Conservation (phyloP, 2,329 filamentous ascomycete species). For the Hypoxylon sp. region DNA sequence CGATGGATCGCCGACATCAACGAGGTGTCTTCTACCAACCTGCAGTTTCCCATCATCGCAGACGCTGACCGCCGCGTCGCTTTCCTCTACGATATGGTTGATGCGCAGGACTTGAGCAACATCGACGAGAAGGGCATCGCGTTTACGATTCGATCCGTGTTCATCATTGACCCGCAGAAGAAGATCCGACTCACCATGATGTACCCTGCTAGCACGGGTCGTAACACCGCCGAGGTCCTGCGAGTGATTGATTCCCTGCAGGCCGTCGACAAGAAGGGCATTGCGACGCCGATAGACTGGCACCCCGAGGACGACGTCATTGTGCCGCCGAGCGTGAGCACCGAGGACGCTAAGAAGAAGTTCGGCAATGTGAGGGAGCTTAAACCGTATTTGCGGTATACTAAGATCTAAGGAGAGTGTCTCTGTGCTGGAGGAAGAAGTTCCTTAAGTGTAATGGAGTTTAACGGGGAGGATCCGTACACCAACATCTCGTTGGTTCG, state of each 20-base stretch:
- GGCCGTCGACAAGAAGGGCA: slow-evolving; percentile 70
- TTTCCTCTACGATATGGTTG: slow-evolving; percentile 48
- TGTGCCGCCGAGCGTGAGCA: slow-evolving; percentile 71
- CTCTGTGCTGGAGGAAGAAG: not conserved
- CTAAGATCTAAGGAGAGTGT: slow-evolving; percentile 17
- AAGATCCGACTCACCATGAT: slow-evolving; percentile 73
- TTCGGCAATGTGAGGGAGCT: slow-evolving; percentile 73
- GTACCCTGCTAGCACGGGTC: slow-evolving; percentile 73
- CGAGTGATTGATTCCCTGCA: slow-evolving; percentile 71
- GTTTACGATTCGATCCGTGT: slow-evolving; percentile 76
- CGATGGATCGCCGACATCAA: slow-evolving; percentile 69
- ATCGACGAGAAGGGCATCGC: slow-evolving; percentile 64
- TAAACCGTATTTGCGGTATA: slow-evolving; percentile 61
- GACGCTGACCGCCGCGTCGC: slow-evolving; percentile 60
- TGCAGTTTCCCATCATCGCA: slow-evolving; percentile 61
- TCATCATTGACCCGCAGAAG: slow-evolving; percentile 76
- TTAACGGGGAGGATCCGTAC: not conserved
- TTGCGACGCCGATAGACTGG: slow-evolving; percentile 73
- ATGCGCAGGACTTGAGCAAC: slow-evolving; percentile 57
- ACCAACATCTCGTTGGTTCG: not conserved
- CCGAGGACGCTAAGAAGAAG: slow-evolving; percentile 70
- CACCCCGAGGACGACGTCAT: slow-evolving; percentile 65
- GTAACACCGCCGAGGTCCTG: slow-evolving; percentile 70
- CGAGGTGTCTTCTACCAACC: slow-evolving; percentile 55
- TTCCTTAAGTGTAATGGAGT: not conserved